Percentiles rank a stretch among this genome's conserved stretches.
Evolutionary conservation across 2,329 filamentous ascomycete genomes (phyloP).

Genomic region (Westerdykella aurantiaca): DNA sequence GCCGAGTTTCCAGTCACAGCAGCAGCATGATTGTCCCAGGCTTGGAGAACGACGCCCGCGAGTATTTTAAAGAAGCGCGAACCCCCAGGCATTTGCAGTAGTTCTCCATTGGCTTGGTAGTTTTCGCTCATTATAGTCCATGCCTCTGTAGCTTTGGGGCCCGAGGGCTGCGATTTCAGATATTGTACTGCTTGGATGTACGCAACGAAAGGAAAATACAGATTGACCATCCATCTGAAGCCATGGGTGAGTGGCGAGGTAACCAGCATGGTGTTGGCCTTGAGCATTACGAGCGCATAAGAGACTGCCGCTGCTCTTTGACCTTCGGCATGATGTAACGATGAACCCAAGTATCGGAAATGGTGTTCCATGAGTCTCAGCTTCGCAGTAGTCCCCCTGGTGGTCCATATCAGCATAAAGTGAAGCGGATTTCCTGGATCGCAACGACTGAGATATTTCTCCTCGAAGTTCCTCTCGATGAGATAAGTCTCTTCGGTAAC

Average conservation of each 20-base stretch:
- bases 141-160: slow-evolving; percentile 27
- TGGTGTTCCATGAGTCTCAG: slow-evolving; percentile 48
- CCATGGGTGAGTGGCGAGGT: slow-evolving; percentile 38
- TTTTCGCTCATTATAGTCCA: slow-evolving; percentile 47
- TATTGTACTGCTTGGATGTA: slow-evolving; percentile 45
- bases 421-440: slow-evolving; percentile 33
- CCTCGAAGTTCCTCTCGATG: slow-evolving; percentile 38
- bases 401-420: slow-evolving; percentile 45
- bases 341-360: slow-evolving; percentile 15
- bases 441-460: slow-evolving; percentile 34
- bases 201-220: slow-evolving; percentile 47
- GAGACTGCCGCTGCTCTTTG: slow-evolving; percentile 25
- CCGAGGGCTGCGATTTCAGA: slow-evolving; percentile 35
- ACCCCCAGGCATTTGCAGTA: no score
- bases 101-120: slow-evolving; percentile 24
- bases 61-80: slow-evolving; percentile 41
- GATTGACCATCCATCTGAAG: slow-evolving; percentile 40
- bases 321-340: slow-evolving; percentile 11
- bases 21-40: slow-evolving; percentile 51
- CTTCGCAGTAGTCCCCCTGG: slow-evolving; percentile 45
- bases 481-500: slow-evolving; percentile 23
- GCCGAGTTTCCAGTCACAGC: neutral
- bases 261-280: slow-evolving; percentile 44
- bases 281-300: slow-evolving; percentile 38
- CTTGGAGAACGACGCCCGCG: slow-evolving; percentile 54